Evolutionary conservation across 2,329 filamentous ascomycete genomes (phyloP).

Genomic region (Epichloe coenophiala): DNA sequence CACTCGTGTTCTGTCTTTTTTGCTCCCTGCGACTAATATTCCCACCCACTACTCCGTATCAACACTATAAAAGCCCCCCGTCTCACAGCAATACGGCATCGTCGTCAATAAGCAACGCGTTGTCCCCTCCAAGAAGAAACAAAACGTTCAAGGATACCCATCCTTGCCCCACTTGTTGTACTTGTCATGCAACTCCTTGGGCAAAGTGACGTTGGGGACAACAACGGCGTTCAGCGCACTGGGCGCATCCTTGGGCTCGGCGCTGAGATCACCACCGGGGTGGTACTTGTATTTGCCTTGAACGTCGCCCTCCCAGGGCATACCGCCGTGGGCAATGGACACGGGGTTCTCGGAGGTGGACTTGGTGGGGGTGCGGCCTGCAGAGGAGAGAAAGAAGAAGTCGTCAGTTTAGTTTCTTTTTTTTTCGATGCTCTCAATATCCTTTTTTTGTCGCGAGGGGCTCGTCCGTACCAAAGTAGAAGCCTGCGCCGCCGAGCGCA

Average conservation of each 20-base stretch:
- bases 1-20: neutral
- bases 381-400: neutral
- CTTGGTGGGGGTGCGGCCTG: conserved; percentile 74
- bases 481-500: conserved; percentile 78
- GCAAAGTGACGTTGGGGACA: conserved; percentile 83
- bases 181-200: conserved; percentile 86
- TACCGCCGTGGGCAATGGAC: conserved; percentile 58
- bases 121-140: neutral
- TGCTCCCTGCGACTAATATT: neutral
- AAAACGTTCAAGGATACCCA: conserved; percentile 48
- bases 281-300: conserved; percentile 63
- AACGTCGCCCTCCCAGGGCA: conserved; percentile 77
- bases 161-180: conserved; percentile 99
- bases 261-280: conserved; percentile 68
- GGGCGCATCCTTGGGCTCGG: conserved; percentile 74
- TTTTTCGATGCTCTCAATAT: too few species aligned
- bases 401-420: too few species aligned
- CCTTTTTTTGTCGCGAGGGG: neutral
- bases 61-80: too few species aligned
- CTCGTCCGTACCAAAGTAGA: conserved; percentile 60
- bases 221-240: conserved; percentile 92
- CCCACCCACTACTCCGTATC: neutral
- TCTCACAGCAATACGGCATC: too few species aligned
- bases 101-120: neutral
- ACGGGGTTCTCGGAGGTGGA: conserved; percentile 71